phyloP scores from a whole-genome alignment of 139 green algal species.

The Chlorella ohadii region DNA sequence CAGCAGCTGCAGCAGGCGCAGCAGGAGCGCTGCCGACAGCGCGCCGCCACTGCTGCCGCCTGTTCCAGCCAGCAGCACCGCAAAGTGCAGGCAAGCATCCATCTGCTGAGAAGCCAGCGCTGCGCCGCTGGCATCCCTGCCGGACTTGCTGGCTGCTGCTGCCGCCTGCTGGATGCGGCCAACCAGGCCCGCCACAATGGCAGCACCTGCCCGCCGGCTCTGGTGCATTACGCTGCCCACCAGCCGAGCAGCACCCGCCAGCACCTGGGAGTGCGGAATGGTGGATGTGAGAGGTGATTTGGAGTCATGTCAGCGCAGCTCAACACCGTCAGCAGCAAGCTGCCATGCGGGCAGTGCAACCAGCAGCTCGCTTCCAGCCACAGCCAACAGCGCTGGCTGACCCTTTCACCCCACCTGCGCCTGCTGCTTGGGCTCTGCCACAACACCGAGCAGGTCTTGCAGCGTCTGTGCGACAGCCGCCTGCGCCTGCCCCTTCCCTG shows the following conservation, averaged over 20 bases:
- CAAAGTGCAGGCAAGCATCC: slow-evolving; percentile 21
- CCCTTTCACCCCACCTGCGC: slow-evolving; percentile 1
- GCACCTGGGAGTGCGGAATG: neutral
- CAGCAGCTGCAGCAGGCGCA: slow-evolving; percentile 13
- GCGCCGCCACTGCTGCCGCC: neutral
- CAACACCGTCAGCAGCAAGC: too few relatives aligned
- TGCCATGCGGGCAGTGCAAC: too few relatives aligned
- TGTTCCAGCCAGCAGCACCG: neutral
- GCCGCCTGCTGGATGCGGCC: slow-evolving; percentile 2
- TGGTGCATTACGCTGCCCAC: neutral
- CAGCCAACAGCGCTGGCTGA: too few relatives aligned
- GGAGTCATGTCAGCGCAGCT: too few relatives aligned
- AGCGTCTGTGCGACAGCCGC: neutral
- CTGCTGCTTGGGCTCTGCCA: slow-evolving; percentile 3
- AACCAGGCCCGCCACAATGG: neutral
- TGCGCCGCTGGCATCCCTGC: neutral
- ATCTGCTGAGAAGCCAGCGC: neutral
- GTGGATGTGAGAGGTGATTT: too few relatives aligned
- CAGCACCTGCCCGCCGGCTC: neutral
- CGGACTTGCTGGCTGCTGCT: too few relatives aligned
- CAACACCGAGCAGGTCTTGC: neutral
- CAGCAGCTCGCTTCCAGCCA: too few relatives aligned
- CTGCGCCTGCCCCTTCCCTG: neutral
- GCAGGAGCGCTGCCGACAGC: neutral
- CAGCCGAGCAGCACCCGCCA: neutral